These are phyloP conservation scores for Termitomyces sp. DNA, from an alignment of 768 basidiomycete species.

Conservation along the genomic window DNA sequence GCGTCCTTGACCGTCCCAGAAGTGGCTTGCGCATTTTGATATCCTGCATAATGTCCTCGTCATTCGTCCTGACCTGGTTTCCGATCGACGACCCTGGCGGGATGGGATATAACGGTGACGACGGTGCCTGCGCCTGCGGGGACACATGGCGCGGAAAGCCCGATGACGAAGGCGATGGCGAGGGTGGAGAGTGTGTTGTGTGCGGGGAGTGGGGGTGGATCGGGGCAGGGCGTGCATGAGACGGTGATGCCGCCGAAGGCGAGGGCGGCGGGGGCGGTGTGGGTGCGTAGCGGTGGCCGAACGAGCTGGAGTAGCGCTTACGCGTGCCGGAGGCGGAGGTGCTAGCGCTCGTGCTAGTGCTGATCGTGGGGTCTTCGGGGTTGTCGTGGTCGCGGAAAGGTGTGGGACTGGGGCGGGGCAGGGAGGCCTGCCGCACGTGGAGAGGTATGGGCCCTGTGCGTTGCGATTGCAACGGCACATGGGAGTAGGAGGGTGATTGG, in stretches of 20 bases:
- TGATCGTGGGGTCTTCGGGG: slow-evolving; percentile 4
- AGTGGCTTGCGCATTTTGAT: slow-evolving; percentile 69
- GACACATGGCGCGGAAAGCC: background rate
- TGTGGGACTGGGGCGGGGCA: background rate
- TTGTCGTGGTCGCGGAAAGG: slow-evolving; percentile 6
- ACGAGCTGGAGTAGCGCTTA: slow-evolving; percentile 74
- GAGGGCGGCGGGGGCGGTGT: slow-evolving; percentile 19
- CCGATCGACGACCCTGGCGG: background rate
- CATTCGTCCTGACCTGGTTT: slow-evolving; percentile 42
- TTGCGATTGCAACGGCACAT: background rate
- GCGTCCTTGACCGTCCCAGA: slow-evolving; percentile 28
- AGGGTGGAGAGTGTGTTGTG: background rate
- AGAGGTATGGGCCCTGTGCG: background rate
- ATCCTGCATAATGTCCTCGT: slow-evolving; percentile 77
- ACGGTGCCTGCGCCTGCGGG: background rate
- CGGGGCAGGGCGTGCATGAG: background rate
- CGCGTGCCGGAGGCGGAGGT: slow-evolving; percentile 18
- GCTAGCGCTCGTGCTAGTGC: background rate
- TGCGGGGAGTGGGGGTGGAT: background rate
- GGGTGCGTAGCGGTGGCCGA: slow-evolving; percentile 59
- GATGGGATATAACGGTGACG: background rate
- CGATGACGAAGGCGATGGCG: background rate
- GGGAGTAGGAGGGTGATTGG: slow-evolving; percentile 1
- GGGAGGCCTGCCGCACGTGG: background rate
- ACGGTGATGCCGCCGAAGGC: slow-evolving; percentile 10